Base-by-base conservation (phyloP, 176 grass and related monocot species). In the Eleusine indica region DNA sequence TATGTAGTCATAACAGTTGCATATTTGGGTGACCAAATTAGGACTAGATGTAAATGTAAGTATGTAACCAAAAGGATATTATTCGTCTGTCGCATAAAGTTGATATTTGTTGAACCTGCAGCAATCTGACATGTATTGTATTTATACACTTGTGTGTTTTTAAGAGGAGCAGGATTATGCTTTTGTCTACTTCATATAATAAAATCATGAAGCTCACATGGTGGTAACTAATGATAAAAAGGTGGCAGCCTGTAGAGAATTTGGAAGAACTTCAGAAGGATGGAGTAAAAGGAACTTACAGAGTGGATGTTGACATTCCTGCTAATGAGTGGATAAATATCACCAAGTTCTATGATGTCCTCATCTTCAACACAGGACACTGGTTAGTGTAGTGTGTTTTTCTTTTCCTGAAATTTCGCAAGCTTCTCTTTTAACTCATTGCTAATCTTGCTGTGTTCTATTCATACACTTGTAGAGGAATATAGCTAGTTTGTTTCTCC, bases 311-410 rank as follows among this genome's bases (percentile, higher is more conserved):
- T 85, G 96, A 99, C 49, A 76, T 92, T 79, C 87, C 91, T 57
- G 87, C 91, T 75, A 70, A 88, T 78, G 91, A 99, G 78, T 94
- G 96, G 93, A 41, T 81, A 80, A 92, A 84, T 64, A 40, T 89
- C 86, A 99, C 89, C 40, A 89, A 90, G 74, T 99, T 94, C 82
- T 99, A 94, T 78, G 96, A 96, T 69, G 85, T 91, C 51, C 84
- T 99, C 61, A 89, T 99, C 88, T 94, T 99, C 61, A 96, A 99
- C 72, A 99, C 96, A 63, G 96, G 96, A 73, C 96, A 99, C 66
- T 99, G 96, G 96, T 96, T 73, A 95, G 85, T 86, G 25, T 37
- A 95, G 85, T 86, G 25, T 37, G 39, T 83, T n/a, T 17, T 58
- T 30, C 21, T 2, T 70, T 18, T 21, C 6, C 56, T 74, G 4